These are phyloP conservation scores for Aphanoascus verrucosus DNA, from an alignment of 2,329 filamentous ascomycete genomes.

Conservation along the genomic window DNA sequence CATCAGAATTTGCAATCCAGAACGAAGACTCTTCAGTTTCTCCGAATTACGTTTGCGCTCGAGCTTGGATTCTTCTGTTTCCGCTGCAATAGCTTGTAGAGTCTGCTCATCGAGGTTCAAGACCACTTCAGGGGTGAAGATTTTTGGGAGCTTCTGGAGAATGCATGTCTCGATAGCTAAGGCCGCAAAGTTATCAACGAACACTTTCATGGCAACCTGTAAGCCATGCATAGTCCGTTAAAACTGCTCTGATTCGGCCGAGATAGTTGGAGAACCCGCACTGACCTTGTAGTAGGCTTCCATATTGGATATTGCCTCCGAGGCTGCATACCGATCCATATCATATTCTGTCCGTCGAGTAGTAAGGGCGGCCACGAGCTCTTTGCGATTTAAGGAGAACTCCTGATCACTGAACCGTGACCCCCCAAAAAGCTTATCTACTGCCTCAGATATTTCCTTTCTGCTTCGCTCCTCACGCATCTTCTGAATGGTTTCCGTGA, in stretches of 20 bases:
- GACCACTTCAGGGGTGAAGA: constrained; percentile 12
- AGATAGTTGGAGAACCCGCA: not conserved
- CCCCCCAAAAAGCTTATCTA: not conserved
- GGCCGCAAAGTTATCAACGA: constrained; percentile 33
- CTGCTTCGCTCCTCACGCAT: not conserved
- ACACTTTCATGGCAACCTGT: constrained; percentile 33
- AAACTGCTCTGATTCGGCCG: not conserved
- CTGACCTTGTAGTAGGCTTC: constrained; percentile 39
- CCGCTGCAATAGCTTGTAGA: constrained; percentile 10
- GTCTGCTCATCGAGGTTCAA: constrained; percentile 7
- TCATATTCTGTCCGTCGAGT: constrained; percentile 21
- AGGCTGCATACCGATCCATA: constrained; percentile 31
- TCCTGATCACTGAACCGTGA: not conserved
- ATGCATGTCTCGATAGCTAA: constrained; percentile 28
- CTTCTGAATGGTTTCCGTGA: constrained; percentile 25
- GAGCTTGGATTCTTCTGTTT: constrained; percentile 7
- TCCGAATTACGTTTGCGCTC: constrained; percentile 5
- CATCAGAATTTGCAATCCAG: constrained; percentile 5
- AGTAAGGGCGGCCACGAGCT: constrained; percentile 7
- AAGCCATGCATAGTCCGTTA: not conserved
- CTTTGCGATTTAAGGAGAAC: not conserved
- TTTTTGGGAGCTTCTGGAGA: constrained; percentile 7
- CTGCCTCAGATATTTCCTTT: not conserved
- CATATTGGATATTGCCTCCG: constrained; percentile 33
- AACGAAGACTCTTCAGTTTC: constrained; percentile 6